phyloP scores from a whole-genome alignment of 2,329 filamentous ascomycete species.

The Xylaria multiplex region DNA sequence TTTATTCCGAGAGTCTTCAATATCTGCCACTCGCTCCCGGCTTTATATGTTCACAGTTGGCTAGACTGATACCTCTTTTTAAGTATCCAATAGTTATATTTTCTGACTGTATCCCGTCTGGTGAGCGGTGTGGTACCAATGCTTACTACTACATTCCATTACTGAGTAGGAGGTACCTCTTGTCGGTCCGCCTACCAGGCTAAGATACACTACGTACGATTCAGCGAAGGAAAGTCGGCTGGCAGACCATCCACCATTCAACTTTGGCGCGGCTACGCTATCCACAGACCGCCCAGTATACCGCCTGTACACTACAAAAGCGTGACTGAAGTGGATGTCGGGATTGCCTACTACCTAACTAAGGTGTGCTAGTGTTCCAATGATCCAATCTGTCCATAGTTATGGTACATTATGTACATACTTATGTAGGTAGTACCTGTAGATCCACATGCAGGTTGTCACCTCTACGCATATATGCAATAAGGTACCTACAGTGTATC shows the following conservation, averaged over 20 bases:
- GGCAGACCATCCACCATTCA: not conserved
- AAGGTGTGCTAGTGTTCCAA: no score
- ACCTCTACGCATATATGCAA: no score
- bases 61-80: not conserved
- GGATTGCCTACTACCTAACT: not conserved
- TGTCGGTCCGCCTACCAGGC: not conserved
- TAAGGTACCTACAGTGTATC: not conserved
- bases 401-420: no score
- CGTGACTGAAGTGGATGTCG: not conserved
- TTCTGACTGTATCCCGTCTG: conserved; percentile 36
- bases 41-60: not conserved
- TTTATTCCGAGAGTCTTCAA: no score
- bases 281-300: no score
- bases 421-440: no score
- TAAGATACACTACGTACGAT: not conserved
- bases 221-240: not conserved
- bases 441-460: no score
- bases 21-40: no score
- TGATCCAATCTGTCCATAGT: no score
- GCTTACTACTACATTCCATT: conserved; percentile 32
- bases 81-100: conserved; percentile 8
- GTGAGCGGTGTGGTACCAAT: conserved; percentile 24
- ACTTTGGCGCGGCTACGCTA: not conserved
- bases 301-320: no score
- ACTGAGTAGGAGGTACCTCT: not conserved